phyloP scores from a whole-genome alignment of 257 asterid species.

The Capsicum rhomboideum region DNA sequence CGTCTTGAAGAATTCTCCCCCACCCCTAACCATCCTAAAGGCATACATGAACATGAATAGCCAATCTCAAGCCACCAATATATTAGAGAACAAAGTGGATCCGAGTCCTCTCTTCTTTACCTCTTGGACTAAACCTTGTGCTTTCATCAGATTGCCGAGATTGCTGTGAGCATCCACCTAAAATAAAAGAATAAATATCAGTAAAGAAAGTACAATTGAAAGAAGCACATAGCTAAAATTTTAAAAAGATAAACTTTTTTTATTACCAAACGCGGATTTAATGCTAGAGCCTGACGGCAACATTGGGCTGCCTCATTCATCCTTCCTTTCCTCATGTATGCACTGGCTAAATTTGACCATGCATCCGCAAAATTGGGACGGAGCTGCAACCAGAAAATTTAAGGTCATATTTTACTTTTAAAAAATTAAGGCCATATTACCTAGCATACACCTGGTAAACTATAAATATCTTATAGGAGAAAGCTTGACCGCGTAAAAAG shows the following conservation, averaged over 20 bases:
- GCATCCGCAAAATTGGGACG: conserved; percentile 99
- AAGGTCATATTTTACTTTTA: neutral
- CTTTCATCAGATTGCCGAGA: conserved; percentile 98
- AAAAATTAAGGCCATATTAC: neutral
- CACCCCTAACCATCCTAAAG: neutral
- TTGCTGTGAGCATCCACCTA: conserved; percentile 99
- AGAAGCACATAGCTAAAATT: neutral
- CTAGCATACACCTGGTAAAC: neutral
- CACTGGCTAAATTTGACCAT: conserved; percentile 98
- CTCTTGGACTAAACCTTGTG: conserved; percentile 93
- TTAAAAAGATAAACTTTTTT: neutral
- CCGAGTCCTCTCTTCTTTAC: conserved; percentile 19
- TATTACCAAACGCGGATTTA: conserved; percentile 79
- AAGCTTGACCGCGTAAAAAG: neutral
- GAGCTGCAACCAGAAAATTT: conserved; percentile 49
- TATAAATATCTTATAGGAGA: neutral
- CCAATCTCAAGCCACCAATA: neutral
- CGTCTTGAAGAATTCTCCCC: neutral
- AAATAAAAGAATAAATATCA: conserved; percentile 16
- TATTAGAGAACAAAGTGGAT: neutral
- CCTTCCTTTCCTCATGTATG: conserved; percentile 95
- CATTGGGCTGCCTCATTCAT: conserved; percentile 93
- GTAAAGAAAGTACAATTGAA: conserved; percentile 5
- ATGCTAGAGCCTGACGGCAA: conserved; percentile 97
- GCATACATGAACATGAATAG: neutral